phyloP scores from a whole-genome alignment of 371 early-diverging fungal genomes.

The Mucor plumbeus region DNA sequence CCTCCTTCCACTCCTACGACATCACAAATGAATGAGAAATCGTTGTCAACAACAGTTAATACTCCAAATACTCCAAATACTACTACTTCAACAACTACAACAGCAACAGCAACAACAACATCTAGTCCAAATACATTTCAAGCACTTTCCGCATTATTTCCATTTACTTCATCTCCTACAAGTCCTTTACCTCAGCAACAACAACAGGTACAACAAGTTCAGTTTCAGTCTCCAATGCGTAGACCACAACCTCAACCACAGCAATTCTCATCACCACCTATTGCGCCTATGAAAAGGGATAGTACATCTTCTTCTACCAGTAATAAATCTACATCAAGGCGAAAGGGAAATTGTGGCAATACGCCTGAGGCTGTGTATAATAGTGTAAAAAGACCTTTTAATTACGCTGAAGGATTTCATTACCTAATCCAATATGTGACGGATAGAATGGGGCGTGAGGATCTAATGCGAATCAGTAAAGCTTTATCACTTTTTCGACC shows the following conservation, averaged over 20 bases:
- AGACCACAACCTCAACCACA: constrained; percentile 17
- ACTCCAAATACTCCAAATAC: neutral
- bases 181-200: constrained; percentile 14
- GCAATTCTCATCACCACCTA: constrained; percentile 15
- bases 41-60: neutral
- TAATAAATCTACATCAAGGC: constrained; percentile 28
- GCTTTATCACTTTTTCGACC: constrained; percentile 91
- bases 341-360: constrained; percentile 41
- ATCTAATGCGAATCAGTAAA: constrained; percentile 85
- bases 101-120: neutral
- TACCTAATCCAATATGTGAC: constrained; percentile 80
- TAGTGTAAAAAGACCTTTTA: constrained; percentile 76
- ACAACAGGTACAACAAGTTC: constrained; percentile 17
- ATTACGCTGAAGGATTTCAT: constrained; percentile 91
- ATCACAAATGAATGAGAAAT: neutral
- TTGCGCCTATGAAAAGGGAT: constrained; percentile 20
- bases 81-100: neutral
- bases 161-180: constrained; percentile 16
- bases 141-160: constrained; percentile 14
- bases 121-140: constrained; percentile 4
- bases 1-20: neutral
- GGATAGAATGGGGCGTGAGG: constrained; percentile 85
- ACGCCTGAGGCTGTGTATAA: constrained; percentile 68
- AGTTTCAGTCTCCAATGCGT: constrained; percentile 2
- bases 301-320: constrained; percentile 23